Evolutionary conservation across 208 protist genomes (phyloP).

Genomic region (Angomonas desouzai): DNA sequence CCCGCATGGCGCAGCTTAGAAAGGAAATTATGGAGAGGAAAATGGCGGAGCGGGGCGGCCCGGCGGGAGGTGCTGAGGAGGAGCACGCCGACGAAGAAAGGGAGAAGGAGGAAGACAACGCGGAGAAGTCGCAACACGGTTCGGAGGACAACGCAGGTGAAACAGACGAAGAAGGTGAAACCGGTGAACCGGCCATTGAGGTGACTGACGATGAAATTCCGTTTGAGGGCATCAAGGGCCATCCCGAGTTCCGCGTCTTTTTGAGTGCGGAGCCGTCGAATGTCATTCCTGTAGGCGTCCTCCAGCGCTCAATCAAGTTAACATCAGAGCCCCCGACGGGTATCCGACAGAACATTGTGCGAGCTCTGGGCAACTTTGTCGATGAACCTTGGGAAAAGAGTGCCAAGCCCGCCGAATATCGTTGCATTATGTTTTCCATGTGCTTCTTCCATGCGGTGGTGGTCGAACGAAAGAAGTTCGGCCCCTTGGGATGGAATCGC

Average conservation of each 20-base stretch:
- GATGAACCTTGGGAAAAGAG: slow-evolving; percentile 95
- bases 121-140: slow-evolving; percentile 20
- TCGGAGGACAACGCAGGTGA: slow-evolving; percentile 17
- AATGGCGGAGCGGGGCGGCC: slow-evolving; percentile 39
- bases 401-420: slow-evolving; percentile 96
- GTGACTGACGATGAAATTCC: slow-evolving; percentile 87
- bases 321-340: slow-evolving; percentile 98
- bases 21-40: slow-evolving; percentile 85
- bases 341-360: slow-evolving; percentile 96
- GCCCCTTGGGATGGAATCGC: slow-evolving; percentile 96
- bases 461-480: slow-evolving; percentile 98
- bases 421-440: slow-evolving; percentile 97
- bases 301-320: slow-evolving; percentile 98
- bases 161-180: slow-evolving; percentile 16
- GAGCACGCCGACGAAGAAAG: slow-evolving; percentile 13
- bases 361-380: slow-evolving; percentile 95
- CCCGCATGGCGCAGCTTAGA: slow-evolving; percentile 81
- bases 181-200: slow-evolving; percentile 35
- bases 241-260: slow-evolving; percentile 97
- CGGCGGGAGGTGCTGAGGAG: too few relatives aligned
- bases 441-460: slow-evolving; percentile 98
- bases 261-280: slow-evolving; percentile 95
- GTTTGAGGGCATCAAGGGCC: slow-evolving; percentile 89
- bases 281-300: slow-evolving; percentile 96
- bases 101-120: slow-evolving; percentile 21